Percentiles rank a stretch among this genome's conserved stretches.
Evolutionary conservation across 768 basidiomycete genomes (phyloP).

Genomic region (Termitomyces sp.): DNA sequence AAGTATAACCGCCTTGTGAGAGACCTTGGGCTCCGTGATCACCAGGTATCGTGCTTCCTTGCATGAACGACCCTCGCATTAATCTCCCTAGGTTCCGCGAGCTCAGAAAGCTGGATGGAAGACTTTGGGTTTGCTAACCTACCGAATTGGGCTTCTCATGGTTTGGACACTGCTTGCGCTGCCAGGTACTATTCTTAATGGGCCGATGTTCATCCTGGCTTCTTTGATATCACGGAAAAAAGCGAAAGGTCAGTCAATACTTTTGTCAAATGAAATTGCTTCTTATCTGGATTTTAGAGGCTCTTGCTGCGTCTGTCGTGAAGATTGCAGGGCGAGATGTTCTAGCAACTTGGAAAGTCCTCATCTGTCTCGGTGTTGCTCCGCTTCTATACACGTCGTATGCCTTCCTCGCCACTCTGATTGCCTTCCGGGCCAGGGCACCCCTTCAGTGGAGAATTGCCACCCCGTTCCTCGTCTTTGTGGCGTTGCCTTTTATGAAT

Average conservation of each 20-base stretch:
- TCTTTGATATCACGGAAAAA: conserved; percentile 84
- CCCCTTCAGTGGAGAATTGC: conserved; percentile 59
- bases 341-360: conserved; percentile 95
- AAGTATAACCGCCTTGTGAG: conserved; percentile 86
- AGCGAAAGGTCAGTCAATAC: conserved; percentile 60
- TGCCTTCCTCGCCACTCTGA: conserved; percentile 67
- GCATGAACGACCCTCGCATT: neutral
- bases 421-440: conserved; percentile 63
- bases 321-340: conserved; percentile 96
- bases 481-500: conserved; percentile 79
- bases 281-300: conserved; percentile 47
- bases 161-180: conserved; percentile 83
- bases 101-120: conserved; percentile 87
- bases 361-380: conserved; percentile 87
- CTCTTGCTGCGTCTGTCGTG: conserved; percentile 90
- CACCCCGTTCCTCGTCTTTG: conserved; percentile 74
- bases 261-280: neutral
- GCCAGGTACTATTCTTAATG: conserved; percentile 87
- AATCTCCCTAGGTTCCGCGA: conserved; percentile 60
- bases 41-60: conserved; percentile 52
- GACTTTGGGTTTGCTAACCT: conserved; percentile 75
- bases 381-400: conserved; percentile 84
- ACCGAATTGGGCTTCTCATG: conserved; percentile 70
- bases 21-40: conserved; percentile 89
- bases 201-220: conserved; percentile 89